Evolutionary conservation across 345 rosid species (phyloP), one percentile per base, ranked within the genome.

Genomic region (sweet orange (Citrus sinensis)): DNA sequence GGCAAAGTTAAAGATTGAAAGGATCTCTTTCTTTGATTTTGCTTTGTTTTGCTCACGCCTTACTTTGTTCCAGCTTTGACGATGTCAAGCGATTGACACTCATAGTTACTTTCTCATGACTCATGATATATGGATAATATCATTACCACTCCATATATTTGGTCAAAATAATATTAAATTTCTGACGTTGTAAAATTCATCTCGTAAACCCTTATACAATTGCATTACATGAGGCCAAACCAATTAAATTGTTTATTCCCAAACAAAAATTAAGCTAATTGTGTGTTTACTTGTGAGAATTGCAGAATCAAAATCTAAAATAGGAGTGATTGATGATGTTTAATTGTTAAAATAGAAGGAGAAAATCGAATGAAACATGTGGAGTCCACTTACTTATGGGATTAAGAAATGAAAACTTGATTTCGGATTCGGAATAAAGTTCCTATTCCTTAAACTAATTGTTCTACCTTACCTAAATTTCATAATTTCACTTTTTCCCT

Each of bases 361-460:
- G 1, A 46, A 46, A 11, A 46, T 13, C 4, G 1, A 46, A 46
- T 11, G 16, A 42, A 42, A 42, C 4, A 42, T 3, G 4, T 2
- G 4, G 1, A 11, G 5, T 1, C 5, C 16, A 42, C 51, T 2
- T 42, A 0, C 3, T 42, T 42, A 34, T 42, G 0, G 0, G 4
- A 42, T 42, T 42, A 42, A 42, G 0, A 2, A 42, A 42, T 42
- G 0, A 2, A 42, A 42, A 42, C 51, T 46, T 46, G 0, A 46
- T 46, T 46, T 1, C 0, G 0, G 0, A 4, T 13, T 46, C 0
- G 0, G 5, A 13, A 46, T 13, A 3, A 46, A 46, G 1, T 11
- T 46, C 1, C 1, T 2, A 46, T 3, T 3, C 17, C 17, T 46
- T 2, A 16, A 42, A 42, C 4, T 42, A 0, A 11, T 11, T 42